Conservation (phyloP, 2,329 filamentous ascomycete species). For the Seiridium cupressi region DNA sequence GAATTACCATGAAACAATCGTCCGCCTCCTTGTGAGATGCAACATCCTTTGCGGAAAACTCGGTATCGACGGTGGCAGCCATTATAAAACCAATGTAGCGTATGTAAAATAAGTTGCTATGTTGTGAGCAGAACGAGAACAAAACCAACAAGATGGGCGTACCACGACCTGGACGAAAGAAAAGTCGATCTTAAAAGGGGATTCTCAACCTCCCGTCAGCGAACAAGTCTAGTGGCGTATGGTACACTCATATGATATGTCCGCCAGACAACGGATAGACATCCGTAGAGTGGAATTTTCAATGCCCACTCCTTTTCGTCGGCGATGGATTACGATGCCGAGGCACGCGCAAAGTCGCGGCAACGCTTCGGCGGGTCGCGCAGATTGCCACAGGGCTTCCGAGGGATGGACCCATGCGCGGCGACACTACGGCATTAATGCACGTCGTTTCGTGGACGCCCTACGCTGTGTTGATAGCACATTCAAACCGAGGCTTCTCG, state of each 20-base stretch:
- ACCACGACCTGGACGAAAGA: background rate
- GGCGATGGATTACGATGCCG: background rate
- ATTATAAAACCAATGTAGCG: constrained; percentile 7
- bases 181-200: constrained; percentile 1
- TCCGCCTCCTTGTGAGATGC: constrained; percentile 44
- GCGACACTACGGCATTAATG: background rate
- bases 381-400: constrained; percentile 1
- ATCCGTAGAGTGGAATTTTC: background rate
- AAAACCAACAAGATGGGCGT: background rate
- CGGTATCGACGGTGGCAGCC: constrained; percentile 15
- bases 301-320: constrained; percentile 1
- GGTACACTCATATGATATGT: too few species aligned
- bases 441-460: too few species aligned
- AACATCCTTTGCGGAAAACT: constrained; percentile 39
- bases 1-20: constrained; percentile 55
- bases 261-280: too few species aligned
- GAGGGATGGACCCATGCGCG: background rate
- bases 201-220: background rate
- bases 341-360: background rate
- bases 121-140: background rate
- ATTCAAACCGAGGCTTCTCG: too few species aligned
- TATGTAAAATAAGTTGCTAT: background rate
- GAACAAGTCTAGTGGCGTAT: background rate
- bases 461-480: too few species aligned
- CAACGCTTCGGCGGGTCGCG: background rate